Percentiles rank a stretch among this genome's conserved stretches.
Conservation (phyloP, 1,139 yeast species). For the Candida freyschussii region DNA sequence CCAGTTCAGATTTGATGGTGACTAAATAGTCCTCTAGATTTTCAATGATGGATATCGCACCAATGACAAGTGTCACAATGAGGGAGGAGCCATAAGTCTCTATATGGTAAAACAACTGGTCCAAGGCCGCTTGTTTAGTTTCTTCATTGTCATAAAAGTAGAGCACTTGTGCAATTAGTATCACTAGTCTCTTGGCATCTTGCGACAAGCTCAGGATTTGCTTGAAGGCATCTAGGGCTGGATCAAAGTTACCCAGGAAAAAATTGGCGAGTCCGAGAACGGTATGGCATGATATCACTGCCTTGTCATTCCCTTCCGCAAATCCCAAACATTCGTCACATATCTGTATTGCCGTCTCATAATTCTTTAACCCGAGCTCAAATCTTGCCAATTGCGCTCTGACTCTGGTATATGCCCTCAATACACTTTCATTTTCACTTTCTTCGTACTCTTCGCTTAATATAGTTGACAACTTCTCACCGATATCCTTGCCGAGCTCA, state of each 20-base stretch:
- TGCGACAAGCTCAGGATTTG: constrained; percentile 52
- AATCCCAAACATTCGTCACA: constrained; percentile 56
- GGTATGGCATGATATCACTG: constrained; percentile 54
- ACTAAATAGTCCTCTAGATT: constrained; percentile 53
- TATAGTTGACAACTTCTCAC: constrained; percentile 41
- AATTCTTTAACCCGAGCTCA: constrained; percentile 54
- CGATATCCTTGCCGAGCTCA: constrained; percentile 45
- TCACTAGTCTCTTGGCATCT: constrained; percentile 57
- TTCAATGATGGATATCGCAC: constrained; percentile 73
- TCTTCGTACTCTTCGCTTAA: constrained; percentile 59
- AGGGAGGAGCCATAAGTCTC: constrained; percentile 62
- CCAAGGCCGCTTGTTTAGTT: constrained; percentile 78
- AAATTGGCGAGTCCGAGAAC: constrained; percentile 68
- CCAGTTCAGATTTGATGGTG: constrained; percentile 66
- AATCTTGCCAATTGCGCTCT: constrained; percentile 71
- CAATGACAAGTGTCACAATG: constrained; percentile 64
- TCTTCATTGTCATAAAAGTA: constrained; percentile 69
- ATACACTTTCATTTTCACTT: constrained; percentile 42
- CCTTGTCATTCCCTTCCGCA: constrained; percentile 33
- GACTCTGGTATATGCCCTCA: constrained; percentile 51
- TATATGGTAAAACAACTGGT: constrained; percentile 60
- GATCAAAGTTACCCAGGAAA: constrained; percentile 56
- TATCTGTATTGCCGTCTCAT: constrained; percentile 53
- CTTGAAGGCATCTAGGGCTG: constrained; percentile 64
- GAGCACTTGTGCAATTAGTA: constrained; percentile 71